These are phyloP conservation scores for Amanita muscaria DNA, from an alignment of 768 basidiomycete species.

Conservation along the genomic window DNA sequence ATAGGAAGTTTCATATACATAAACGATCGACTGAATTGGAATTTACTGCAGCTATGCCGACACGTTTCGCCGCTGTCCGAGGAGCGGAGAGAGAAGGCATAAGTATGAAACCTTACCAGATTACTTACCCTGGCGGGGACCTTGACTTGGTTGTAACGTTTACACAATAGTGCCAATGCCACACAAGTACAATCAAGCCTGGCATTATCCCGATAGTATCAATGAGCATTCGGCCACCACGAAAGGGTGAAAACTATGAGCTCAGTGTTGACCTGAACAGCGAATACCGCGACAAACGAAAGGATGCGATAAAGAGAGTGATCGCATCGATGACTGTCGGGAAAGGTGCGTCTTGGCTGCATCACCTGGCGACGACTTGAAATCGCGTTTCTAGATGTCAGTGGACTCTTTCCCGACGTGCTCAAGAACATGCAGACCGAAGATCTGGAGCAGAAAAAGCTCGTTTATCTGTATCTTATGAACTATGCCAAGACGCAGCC, in stretches of 20 bases:
- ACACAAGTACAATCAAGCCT: constrained; percentile 8
- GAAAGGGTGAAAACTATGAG: constrained; percentile 94
- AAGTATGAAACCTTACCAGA: no score
- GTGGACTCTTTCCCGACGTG: constrained; percentile 94
- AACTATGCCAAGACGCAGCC: constrained; percentile 99
- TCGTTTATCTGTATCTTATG: constrained; percentile 99
- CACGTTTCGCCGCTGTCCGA: neutral
- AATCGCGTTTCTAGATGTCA: constrained; percentile 50
- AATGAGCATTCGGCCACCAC: constrained; percentile 51
- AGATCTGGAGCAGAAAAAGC: constrained; percentile 98
- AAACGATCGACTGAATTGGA: no score
- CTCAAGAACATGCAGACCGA: constrained; percentile 99
- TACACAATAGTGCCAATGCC: no score
- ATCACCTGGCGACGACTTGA: no score
- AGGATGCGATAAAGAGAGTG: constrained; percentile 96
- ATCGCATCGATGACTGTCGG: constrained; percentile 99
- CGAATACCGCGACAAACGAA: constrained; percentile 89
- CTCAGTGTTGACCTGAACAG: constrained; percentile 95
- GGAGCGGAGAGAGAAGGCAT: no score
- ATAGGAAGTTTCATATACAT: no score
- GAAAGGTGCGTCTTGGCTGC: constrained; percentile 68
- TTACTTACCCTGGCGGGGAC: no score
- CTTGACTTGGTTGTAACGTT: no score
- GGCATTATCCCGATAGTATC: constrained; percentile 2
- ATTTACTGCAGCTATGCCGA: no score